Percentiles rank a stretch among this genome's conserved stretches.
Evolutionary conservation across 164 flowering plant species (phyloP).

Genomic region (Euptelea pleiosperma): DNA sequence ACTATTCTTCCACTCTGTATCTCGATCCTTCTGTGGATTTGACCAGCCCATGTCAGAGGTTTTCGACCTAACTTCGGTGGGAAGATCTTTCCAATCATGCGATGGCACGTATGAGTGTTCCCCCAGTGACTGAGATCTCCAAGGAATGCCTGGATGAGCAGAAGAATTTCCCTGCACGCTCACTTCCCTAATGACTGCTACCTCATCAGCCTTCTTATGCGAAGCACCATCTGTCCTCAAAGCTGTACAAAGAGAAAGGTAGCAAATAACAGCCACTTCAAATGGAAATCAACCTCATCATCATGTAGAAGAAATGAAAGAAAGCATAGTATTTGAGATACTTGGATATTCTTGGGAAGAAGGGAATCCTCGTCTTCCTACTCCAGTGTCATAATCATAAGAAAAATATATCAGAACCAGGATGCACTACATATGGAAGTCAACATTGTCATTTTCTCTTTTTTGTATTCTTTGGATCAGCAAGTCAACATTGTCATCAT

Average conservation of each 20-base stretch:
- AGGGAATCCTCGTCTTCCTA: too few species aligned
- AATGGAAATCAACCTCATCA: not conserved
- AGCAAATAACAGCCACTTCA: not conserved
- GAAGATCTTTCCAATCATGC: slow-evolving; percentile 42
- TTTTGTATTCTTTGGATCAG: too few species aligned
- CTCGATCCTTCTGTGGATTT: slow-evolving; percentile 43
- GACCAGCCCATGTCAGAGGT: slow-evolving; percentile 43
- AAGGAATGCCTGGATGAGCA: slow-evolving; percentile 28
- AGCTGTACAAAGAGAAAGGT: slow-evolving; percentile 33
- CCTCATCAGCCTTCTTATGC: slow-evolving; percentile 35
- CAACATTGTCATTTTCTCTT: too few species aligned
- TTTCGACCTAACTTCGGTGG: slow-evolving; percentile 38
- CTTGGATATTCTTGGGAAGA: too few species aligned
- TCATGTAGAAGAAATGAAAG: not conserved
- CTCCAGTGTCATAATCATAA: too few species aligned
- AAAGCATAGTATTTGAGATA: too few species aligned
- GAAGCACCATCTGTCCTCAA: slow-evolving; percentile 27
- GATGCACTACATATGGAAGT: too few species aligned
- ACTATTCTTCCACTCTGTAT: slow-evolving; percentile 31
- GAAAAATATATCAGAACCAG: too few species aligned
- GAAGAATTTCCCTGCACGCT: slow-evolving; percentile 36
- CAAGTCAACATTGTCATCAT: too few species aligned
- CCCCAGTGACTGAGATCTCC: slow-evolving; percentile 50
- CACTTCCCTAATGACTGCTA: slow-evolving; percentile 28
- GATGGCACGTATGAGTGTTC: slow-evolving; percentile 29